phyloP scores from a whole-genome alignment of 1,139 yeast species.

The Pichiaceae sp. region DNA sequence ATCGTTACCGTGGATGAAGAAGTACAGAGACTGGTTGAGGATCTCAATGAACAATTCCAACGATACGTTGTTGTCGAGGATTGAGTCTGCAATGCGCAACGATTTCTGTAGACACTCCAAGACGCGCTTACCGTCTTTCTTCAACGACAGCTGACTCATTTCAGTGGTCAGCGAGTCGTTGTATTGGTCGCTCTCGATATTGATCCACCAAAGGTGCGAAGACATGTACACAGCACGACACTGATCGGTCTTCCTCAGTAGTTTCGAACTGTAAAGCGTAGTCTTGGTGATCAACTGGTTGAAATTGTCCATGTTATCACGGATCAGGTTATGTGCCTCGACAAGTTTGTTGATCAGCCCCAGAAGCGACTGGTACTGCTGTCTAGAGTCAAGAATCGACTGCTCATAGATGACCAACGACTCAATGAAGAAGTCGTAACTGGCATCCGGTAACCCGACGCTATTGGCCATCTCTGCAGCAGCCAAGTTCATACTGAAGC shows the following conservation, averaged over 20 bases:
- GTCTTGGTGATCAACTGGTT: constrained; percentile 77
- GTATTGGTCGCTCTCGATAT: constrained; percentile 32
- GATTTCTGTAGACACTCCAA: constrained; percentile 69
- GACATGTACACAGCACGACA: constrained; percentile 85
- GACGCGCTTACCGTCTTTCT: constrained; percentile 52
- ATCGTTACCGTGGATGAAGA: constrained; percentile 74
- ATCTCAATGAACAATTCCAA: constrained; percentile 84
- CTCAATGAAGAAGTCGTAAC: constrained; percentile 88
- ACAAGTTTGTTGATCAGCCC: constrained; percentile 54
- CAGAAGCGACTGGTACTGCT: constrained; percentile 41
- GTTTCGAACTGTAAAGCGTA: constrained; percentile 80
- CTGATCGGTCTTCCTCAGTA: constrained; percentile 88
- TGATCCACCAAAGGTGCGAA: constrained; percentile 93
- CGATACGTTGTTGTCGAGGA: constrained; percentile 76
- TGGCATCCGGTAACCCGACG: constrained; percentile 48
- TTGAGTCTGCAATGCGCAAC: constrained; percentile 83
- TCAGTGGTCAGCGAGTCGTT: constrained; percentile 10
- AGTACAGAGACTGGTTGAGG: constrained; percentile 75
- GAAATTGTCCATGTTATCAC: constrained; percentile 46
- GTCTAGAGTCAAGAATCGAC: constrained; percentile 52
- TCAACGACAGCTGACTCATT: constrained; percentile 21
- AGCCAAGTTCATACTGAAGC: constrained; percentile 42
- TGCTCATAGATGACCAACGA: constrained; percentile 88
- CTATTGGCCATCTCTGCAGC: constrained; percentile 74
- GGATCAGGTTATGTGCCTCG: constrained; percentile 44